Evolutionary conservation across 2,329 filamentous ascomycete species (phyloP), one percentile per base, ranked within the genome.

Genomic region (Cadophora sp.): DNA sequence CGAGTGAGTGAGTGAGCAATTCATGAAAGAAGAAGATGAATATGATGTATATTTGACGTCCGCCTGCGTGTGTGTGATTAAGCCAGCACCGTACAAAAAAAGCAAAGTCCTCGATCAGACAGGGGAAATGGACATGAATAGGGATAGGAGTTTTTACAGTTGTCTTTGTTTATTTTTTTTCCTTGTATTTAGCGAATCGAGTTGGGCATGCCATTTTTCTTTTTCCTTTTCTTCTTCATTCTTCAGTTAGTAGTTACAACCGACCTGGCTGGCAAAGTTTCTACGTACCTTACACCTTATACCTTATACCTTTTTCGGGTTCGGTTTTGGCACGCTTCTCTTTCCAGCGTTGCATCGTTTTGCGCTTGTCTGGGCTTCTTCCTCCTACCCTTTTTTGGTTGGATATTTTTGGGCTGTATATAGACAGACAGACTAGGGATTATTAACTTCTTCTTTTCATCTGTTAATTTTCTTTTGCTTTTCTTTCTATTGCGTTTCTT

Each of bases 171-270:
- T 8, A 2, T 39, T 53, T 39, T 39, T 39, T 39, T 39, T 39
- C 36, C 11, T 39, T 53, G 59, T 48, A 58, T 53, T 68, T 68
- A 68, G 63, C 63, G 59, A 64, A 56, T 56, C 36, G 36, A 39
- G 36, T 39, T 13, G 59, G 59, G 27, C 36, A 7, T 24, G 50
- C 18, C 16, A 13, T 11, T 14, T 43, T 60, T n/a, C 3, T 9
- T 60, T 18, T 47, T 8, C 48, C 30, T 13, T 30, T 27, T 20
- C 36, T 30, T 60, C 14, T 33, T 33, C 14, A n/a, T n/a, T n/a
- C n/a, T n/a, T n/a, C n/a, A n/a, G n/a, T n/a, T n/a, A n/a, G n/a
- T n/a, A 30, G 27, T 30, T 30, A 30, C 6, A 30, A 30, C 27
- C 3, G 27, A 30, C 27, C 27, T 30, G 27, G 6, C 27, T 30